Base-by-base conservation (phyloP, 495 filamentous ascomycete genomes). In the Penicillium paradoxum region DNA sequence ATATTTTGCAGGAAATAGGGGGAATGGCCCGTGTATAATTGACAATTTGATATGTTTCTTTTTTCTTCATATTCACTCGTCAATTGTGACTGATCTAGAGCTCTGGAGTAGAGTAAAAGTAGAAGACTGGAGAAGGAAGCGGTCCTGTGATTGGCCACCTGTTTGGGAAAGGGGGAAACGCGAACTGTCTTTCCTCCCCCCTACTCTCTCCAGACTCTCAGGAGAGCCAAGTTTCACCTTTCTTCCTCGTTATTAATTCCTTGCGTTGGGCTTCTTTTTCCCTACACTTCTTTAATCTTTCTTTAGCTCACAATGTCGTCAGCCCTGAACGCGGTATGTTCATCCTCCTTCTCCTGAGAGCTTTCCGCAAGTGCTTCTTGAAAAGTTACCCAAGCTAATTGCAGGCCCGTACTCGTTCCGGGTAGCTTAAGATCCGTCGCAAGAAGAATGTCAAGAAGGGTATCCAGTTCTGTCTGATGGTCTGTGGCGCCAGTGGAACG, bases 391-490 rank as follows among this genome's bases (percentile, higher is more conserved):
- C 15, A 34, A 60, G 63, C 63, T 66, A 53, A 66, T 61, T 49
- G 33, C 21, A 53, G 39, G 51, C 55, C 60, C 60, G 49, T 30
- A 30, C 49, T 51, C 45, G 15, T 25, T 53, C 45, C 51, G 60
- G 57, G 55, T 51, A 91, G 87, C 88, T 91, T 71, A 91, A 95
- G 86, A 91, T 96, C 71, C 91, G 93, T 75, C 86, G 90, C 69
- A 98, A 98, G 91, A 98, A 98, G 84, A 97, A 97, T 81, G 92
- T 97, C 76, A 98, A 98, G 87, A 98, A 97, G 86, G 93, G 93
- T 60, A 97, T 98, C 66, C 95, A 97, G 80, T 98, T 98, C 80
- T 97, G 92, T 77, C 69, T 98, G 85, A 98, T 98, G 93, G 93
- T 98, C 61, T 97, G 95, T 71, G 93, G 93, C 76, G 92, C 93